Conservation (phyloP, 2,329 filamentous ascomycete genomes). For the Colletotrichum sp. region DNA sequence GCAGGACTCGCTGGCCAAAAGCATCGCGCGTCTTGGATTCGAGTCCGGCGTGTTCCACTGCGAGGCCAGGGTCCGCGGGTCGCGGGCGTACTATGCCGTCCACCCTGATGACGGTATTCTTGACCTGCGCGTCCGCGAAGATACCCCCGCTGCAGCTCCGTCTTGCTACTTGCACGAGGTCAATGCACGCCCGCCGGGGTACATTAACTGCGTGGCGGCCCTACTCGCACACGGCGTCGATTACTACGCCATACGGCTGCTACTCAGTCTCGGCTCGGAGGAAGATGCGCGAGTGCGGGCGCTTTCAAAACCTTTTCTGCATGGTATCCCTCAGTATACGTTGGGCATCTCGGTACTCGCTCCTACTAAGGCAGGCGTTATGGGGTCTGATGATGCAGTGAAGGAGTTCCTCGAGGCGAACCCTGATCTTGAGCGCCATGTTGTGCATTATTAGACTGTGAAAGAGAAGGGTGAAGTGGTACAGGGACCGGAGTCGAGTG, state of each 20-base stretch:
- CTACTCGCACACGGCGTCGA: conserved; percentile 32
- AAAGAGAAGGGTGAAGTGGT: conserved; percentile 12
- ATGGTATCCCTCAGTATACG: conserved; percentile 17
- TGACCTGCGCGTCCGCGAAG: conserved; percentile 8
- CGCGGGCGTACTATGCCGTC: neutral
- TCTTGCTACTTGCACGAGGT: conserved; percentile 31
- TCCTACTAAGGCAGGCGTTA: conserved; percentile 2
- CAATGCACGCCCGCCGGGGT: conserved; percentile 32
- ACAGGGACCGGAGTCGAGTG: conserved; percentile 17
- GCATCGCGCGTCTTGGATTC: neutral
- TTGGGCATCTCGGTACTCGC: conserved; percentile 23
- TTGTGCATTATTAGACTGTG: conserved; percentile 19
- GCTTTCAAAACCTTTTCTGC: conserved; percentile 24
- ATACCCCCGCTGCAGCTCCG: neutral
- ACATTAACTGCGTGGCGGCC: conserved; percentile 24
- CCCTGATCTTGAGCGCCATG: conserved; percentile 1
- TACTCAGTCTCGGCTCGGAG: conserved; percentile 20
- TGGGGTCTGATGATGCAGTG: conserved; percentile 16
- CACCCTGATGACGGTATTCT: conserved; percentile 15
- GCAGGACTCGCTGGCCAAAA: neutral
- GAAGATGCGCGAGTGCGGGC: conserved; percentile 19
- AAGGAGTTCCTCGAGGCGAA: neutral
- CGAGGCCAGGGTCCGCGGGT: neutral
- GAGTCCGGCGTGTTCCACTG: neutral
- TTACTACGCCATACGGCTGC: conserved; percentile 30